A percentile compares a stretch with the other conserved stretches of the same genome.
These are phyloP conservation scores for Pneumocystis carinii DNA, from an alignment of 1,139 yeast genomes.

Conservation along the genomic window DNA sequence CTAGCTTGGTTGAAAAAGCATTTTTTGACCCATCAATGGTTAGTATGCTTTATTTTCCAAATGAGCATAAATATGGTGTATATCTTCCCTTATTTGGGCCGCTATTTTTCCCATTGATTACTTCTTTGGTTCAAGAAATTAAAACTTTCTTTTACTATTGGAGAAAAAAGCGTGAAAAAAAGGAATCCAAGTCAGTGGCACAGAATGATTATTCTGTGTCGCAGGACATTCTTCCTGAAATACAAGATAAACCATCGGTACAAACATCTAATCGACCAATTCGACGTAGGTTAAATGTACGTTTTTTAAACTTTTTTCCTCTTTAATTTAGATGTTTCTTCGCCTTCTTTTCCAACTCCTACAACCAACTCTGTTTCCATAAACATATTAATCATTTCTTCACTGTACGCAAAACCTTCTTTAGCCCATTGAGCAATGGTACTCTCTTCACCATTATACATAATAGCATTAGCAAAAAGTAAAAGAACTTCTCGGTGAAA, in stretches of 20 bases:
- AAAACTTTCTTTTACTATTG: constrained; percentile 23
- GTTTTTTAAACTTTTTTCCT: not conserved
- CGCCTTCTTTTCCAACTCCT: not conserved
- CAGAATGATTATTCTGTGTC: not conserved
- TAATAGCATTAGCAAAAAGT: constrained; percentile 1
- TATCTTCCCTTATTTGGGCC: constrained; percentile 86
- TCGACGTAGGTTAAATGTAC: not conserved
- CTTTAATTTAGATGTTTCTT: not conserved
- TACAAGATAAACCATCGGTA: not conserved
- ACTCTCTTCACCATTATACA: not conserved
- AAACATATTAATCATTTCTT: not conserved
- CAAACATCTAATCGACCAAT: too few relatives aligned
- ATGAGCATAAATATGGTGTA: constrained; percentile 86
- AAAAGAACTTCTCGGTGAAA: not conserved
- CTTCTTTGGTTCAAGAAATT: constrained; percentile 38
- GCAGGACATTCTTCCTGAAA: not conserved
- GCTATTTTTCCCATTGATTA: constrained; percentile 46
- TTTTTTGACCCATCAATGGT: constrained; percentile 91
- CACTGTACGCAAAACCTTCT: not conserved
- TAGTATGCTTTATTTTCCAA: constrained; percentile 86
- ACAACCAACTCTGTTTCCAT: not conserved
- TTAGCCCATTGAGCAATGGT: not conserved
- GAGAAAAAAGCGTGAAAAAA: not conserved
- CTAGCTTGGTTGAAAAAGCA: constrained; percentile 50
- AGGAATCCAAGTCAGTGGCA: not conserved